Conservation (phyloP, 148 eudicot species). For the Rhododendron henanense region DNA sequence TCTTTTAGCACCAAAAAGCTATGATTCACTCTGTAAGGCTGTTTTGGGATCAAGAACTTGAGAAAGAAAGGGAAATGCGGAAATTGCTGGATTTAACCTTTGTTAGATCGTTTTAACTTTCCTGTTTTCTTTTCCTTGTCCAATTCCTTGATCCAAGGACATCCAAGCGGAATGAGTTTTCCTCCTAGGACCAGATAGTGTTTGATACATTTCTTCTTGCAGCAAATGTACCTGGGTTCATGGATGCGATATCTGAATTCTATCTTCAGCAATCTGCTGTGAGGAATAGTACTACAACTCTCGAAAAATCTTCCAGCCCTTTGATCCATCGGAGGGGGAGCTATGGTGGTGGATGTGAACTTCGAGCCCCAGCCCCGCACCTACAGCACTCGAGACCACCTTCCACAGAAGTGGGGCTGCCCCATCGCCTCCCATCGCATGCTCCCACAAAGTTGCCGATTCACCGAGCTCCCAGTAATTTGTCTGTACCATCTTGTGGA, state of each 20-base stretch:
- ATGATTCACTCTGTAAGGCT: neutral
- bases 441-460: neutral
- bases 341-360: neutral
- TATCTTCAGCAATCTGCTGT: constrained; percentile 6
- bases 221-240: neutral
- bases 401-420: neutral
- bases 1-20: neutral
- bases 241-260: neutral
- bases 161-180: neutral
- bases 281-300: neutral
- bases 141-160: neutral
- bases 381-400: constrained; percentile 2
- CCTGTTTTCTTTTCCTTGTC: neutral
- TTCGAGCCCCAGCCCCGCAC: constrained; percentile 36
- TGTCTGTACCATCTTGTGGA: neutral
- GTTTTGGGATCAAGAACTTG: neutral
- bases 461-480: neutral
- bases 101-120: neutral
- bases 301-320: neutral
- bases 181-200: neutral
- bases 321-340: neutral
- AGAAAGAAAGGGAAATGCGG: neutral
- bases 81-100: neutral
- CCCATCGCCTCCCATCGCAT: neutral
- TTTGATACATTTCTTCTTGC: neutral